Percentiles rank a stretch among this genome's conserved stretches.
Evolutionary conservation across 768 basidiomycete species (phyloP).

Genomic region (Sporobolomyces pararoseus): DNA sequence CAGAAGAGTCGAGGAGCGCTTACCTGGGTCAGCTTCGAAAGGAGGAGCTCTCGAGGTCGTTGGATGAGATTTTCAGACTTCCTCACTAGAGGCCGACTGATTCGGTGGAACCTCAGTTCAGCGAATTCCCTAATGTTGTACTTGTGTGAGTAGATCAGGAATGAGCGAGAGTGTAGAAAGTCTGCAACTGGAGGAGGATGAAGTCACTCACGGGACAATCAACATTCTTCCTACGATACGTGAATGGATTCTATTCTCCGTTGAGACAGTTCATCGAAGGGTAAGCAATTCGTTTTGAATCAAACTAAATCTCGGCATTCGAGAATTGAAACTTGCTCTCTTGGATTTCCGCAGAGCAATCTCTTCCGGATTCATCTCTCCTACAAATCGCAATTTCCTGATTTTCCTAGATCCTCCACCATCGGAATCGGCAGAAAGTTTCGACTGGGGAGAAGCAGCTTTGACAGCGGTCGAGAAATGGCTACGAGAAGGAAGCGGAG

Average conservation of each 20-base stretch:
- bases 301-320: background rate
- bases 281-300: slow-evolving; percentile 12
- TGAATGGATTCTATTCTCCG: slow-evolving; percentile 75
- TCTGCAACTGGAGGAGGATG: no score
- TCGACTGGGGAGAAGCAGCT: slow-evolving; percentile 74
- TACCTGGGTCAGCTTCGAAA: no score
- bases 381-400: slow-evolving; percentile 61
- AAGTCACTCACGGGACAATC: no score
- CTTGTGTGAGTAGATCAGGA: no score
- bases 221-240: slow-evolving; percentile 78
- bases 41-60: no score
- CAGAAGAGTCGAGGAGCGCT: no score
- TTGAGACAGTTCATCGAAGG: slow-evolving; percentile 69
- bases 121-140: no score
- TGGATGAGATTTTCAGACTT: no score
- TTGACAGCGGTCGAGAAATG: slow-evolving; percentile 64
- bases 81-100: no score
- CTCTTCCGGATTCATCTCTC: slow-evolving; percentile 56
- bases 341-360: slow-evolving; percentile 11
- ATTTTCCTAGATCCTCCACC: slow-evolving; percentile 75
- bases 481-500: slow-evolving; percentile 46
- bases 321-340: background rate
- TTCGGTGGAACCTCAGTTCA: no score
- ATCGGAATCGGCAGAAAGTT: slow-evolving; percentile 52
- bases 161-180: no score